Conservation (phyloP, 176 grass and related monocot species). For the Phyllostachys edulis region DNA sequence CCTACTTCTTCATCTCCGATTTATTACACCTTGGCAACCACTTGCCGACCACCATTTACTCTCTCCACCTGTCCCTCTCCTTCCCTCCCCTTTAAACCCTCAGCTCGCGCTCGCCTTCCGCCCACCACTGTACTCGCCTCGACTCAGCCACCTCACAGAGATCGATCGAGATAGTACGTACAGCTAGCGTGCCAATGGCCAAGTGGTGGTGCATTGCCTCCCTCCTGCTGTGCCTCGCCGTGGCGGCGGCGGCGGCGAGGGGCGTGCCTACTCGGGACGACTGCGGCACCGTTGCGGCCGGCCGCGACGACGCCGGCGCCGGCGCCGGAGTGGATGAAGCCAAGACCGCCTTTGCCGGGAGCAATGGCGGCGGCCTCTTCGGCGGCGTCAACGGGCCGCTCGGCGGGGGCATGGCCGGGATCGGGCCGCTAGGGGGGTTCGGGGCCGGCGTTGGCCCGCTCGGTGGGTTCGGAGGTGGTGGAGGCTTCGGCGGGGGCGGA, state of each 20-base stretch:
- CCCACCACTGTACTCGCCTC: background rate
- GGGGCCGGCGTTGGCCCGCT: constrained; percentile 33
- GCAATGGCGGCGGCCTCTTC: constrained; percentile 33
- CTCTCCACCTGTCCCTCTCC: constrained; percentile 6
- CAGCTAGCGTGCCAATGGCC: background rate
- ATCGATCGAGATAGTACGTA: background rate
- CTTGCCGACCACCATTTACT: constrained; percentile 25
- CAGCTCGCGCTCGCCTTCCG: background rate
- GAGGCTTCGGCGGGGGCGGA: constrained; percentile 34
- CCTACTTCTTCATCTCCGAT: constrained; percentile 14
- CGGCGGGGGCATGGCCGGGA: constrained; percentile 21
- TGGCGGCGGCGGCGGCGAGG: background rate
- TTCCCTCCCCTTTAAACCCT: constrained; percentile 31
- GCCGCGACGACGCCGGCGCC: background rate
- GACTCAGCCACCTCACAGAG: background rate
- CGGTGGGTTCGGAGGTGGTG: constrained; percentile 34
- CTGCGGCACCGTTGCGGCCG: background rate
- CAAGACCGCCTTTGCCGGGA: constrained; percentile 31
- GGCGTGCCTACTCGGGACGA: background rate
- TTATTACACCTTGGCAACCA: constrained; percentile 33
- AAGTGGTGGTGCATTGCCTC: constrained; percentile 39
- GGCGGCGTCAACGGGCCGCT: constrained; percentile 45
- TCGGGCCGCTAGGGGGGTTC: constrained; percentile 29
- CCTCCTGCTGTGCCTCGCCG: constrained; percentile 43
- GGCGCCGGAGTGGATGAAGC: constrained; percentile 19